phyloP scores from a whole-genome alignment of 345 rosid species.

The Euphorbia peplus region DNA sequence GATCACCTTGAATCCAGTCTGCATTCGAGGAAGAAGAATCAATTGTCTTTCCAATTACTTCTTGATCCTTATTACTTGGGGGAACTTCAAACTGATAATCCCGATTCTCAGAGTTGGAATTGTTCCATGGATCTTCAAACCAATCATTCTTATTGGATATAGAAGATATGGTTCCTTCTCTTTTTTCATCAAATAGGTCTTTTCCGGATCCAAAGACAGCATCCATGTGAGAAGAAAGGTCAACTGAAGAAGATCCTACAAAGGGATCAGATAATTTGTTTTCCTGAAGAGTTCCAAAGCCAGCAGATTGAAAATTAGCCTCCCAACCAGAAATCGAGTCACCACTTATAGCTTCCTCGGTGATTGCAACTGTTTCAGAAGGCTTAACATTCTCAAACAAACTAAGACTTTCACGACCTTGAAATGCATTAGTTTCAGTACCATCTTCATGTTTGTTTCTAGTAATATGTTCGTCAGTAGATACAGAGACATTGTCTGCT shows the following conservation, averaged over 20 bases:
- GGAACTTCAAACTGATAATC: conserved; percentile 24
- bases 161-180: conserved; percentile 31
- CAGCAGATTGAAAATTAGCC: conserved; percentile 46
- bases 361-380: conserved; percentile 24
- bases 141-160: conserved; percentile 39
- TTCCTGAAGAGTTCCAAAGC: conserved; percentile 31
- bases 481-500: conserved; percentile 18
- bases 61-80: conserved; percentile 22
- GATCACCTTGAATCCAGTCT: conserved; percentile 45
- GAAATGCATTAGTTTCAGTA: conserved; percentile 31
- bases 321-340: conserved; percentile 50
- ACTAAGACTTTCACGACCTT: conserved; percentile 25
- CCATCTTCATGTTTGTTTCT: conserved; percentile 22
- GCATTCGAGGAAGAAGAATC: conserved; percentile 33
- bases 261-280: conserved; percentile 35
- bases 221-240: conserved; percentile 58
- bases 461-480: conserved; percentile 26
- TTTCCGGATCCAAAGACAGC: conserved; percentile 55
- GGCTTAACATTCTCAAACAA: conserved; percentile 43
- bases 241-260: conserved; percentile 40
- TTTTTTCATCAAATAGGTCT: conserved; percentile 24
- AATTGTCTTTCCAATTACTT: conserved; percentile 11
- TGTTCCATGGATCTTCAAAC: conserved; percentile 46
- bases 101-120: conserved; percentile 19
- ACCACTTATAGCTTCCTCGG: conserved; percentile 22